Evolutionary conservation across 2,329 filamentous ascomycete species (phyloP).

Genomic region (Cercospora nicotianae): DNA sequence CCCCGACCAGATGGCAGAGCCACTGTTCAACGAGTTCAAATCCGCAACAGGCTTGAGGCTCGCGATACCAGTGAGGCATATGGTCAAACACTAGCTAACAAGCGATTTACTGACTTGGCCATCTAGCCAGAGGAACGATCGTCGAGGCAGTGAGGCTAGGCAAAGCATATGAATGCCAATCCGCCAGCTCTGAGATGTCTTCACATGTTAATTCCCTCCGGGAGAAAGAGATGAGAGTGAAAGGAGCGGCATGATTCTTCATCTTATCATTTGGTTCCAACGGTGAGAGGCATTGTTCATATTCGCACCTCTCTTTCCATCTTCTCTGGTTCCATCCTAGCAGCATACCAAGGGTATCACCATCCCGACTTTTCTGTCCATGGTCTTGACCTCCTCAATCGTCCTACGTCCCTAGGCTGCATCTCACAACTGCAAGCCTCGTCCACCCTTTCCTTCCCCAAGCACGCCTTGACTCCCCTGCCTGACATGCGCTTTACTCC

Average conservation of each 20-base stretch:
- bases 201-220: background rate
- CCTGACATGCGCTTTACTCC: conserved; percentile 80
- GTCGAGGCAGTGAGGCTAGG: background rate
- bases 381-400: too few relatives aligned
- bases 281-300: background rate
- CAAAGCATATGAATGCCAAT: background rate
- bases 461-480: conserved; percentile 23
- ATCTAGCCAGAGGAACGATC: background rate
- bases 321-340: background rate
- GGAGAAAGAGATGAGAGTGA: background rate
- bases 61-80: too few relatives aligned
- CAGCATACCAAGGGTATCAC: background rate
- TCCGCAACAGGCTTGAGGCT: too few relatives aligned
- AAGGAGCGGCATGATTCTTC: too few relatives aligned
- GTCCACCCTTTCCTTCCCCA: conserved; percentile 22
- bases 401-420: too few relatives aligned
- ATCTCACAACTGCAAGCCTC: conserved; percentile 9
- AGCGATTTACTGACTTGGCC: background rate
- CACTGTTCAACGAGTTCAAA: too few relatives aligned
- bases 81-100: background rate
- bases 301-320: background rate
- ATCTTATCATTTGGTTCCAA: background rate
- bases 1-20: too few relatives aligned
- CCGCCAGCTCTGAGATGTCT: rapidly evolving
- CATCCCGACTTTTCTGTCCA: too few relatives aligned